Base-by-base conservation (phyloP, 2,329 filamentous ascomycete species). In the Alternaria conjuncta region DNA sequence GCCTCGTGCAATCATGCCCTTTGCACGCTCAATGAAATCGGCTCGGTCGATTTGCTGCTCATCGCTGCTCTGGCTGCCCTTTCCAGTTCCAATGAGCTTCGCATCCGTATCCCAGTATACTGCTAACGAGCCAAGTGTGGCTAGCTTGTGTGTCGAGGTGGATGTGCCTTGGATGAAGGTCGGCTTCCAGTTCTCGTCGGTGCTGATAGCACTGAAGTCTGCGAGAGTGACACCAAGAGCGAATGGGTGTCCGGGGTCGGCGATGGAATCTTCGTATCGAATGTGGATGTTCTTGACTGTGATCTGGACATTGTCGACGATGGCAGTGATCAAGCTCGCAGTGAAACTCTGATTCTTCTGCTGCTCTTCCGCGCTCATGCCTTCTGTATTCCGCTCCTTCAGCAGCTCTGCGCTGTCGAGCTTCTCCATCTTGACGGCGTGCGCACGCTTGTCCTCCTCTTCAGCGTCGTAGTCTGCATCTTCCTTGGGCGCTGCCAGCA, bases 41-140 rank as follows among this genome's bases (percentile, higher is more conserved):
- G 89, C 87, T 69, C 96, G 93, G 9, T 90, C 83, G 56, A 92
- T 85, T 9, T 86, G 82, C 66, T 92, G 87, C 55, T 79, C 77
- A 11, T 87, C 84, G 45, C 84, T 87, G 9, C 86, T 84, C 63
- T 89, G 84, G 4, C 88, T 88, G 69, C 96, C 93, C 70, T 92
- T 90, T 8, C 94, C 94, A 5, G 92, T 90, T 12, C 94, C 93
- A 46, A 98, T 85, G 5, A 99, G 86, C 25, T 90, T 86, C 1
- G 94, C 89, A 79, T 99, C 95, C 1, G 96, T 99, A 79, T 99
- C 96, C 96, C 96, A 99, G 81, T 99, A 99, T 10, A 98, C 87
- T 3, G 96, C 94, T 55, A 99, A 83, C 6, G 94, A 93, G 30
- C 93, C 93, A 15, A 99, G 86, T 3, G 91, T 96, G 6, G 94